Evolutionary conservation across 345 rosid species (phyloP).

Genomic region (Salix suchowensis): DNA sequence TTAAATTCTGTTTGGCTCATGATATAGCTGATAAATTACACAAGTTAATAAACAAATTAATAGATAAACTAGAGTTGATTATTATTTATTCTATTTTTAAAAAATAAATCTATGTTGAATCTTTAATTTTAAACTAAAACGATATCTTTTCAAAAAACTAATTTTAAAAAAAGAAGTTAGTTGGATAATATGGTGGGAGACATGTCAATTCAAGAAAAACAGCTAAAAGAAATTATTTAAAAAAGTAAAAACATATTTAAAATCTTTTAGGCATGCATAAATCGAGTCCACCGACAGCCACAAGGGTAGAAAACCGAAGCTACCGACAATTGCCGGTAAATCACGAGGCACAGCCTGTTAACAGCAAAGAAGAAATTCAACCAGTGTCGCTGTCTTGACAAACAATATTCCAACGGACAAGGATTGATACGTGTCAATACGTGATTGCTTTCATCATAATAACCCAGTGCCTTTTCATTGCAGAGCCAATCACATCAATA

Average conservation of each 20-base stretch:
- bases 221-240: background rate
- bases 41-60: too few species aligned
- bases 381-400: background rate
- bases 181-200: background rate
- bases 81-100: too few species aligned
- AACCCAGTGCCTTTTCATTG: fast-evolving
- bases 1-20: too few species aligned
- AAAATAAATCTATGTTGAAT: too few species aligned
- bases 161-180: too few species aligned
- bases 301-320: conserved; percentile 1
- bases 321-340: conserved; percentile 40
- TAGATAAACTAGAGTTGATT: too few species aligned
- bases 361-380: conserved; percentile 13
- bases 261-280: background rate
- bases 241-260: background rate
- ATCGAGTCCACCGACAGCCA: conserved; percentile 44
- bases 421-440: background rate
- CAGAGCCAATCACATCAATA: background rate
- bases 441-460: background rate
- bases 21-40: too few species aligned
- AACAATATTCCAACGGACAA: background rate
- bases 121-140: too few species aligned
- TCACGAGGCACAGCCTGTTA: conserved; percentile 21
- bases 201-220: background rate
- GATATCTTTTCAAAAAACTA: too few species aligned